Base-by-base conservation (phyloP, 768 basidiomycete species). In the Amanita exitialis region DNA sequence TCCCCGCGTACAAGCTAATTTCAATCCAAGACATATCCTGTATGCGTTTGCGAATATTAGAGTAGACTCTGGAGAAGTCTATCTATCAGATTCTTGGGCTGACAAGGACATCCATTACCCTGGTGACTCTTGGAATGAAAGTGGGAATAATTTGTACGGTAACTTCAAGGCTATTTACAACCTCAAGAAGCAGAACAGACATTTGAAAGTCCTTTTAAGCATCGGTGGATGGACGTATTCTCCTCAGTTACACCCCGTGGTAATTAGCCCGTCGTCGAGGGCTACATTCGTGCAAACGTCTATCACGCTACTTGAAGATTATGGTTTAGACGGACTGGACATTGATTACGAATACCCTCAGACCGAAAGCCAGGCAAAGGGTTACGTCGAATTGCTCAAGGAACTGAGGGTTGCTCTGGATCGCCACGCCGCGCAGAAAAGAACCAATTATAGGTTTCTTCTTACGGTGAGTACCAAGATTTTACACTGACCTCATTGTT, bases 181-280 rank as follows among this genome's bases (percentile, higher is more conserved):
- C 28, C 74, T 97, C 57, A 98, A 98, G 75, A 86, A 94, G 62
- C 65, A 77, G 55, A 73, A 96, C 54, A 78, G 92, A 47, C 85
- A 85, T 54, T 74, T 92, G 62, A 89, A 86, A 57, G 74, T 84
- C 15, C 70, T 89, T 13, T 76, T 99, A 25, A 90, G 87, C 39
- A 97, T 99, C 47, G 95, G 95, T 12, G 95, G 95, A 4, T 97
- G 92, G 92, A 88, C 90, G 0, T 94, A 92, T 62, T 92, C 90
- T 0, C 79, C 90, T 25, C 79, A 80, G 38, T 90, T 97, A 69
- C 87, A 91, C 57, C 83, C 85, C 9, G 77, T 92, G 36, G 86
- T 96, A 43, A 70, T 84, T 45, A 74, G 76, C 37, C 75, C 83
- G 0, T 56, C 69, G 1, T 71, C 79, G 42, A 76, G 93, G 21